phyloP scores from a whole-genome alignment of 495 filamentous ascomycete species.

The Lasiosphaeriaceae sp. region DNA sequence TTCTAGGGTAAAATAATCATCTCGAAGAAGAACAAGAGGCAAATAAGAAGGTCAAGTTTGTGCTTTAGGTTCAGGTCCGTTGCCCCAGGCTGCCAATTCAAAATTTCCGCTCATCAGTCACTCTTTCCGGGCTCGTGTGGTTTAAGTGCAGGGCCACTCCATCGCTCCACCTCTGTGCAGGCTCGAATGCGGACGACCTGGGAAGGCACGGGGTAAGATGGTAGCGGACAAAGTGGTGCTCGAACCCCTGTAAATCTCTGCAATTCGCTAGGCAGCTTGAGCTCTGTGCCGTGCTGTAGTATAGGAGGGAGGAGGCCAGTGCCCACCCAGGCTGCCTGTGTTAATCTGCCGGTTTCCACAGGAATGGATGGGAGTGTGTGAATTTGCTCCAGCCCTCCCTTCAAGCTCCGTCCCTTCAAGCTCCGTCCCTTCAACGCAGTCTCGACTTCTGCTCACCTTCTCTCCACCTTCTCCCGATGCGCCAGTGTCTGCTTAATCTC shows the following conservation, averaged over 20 bases:
- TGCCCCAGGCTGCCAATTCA: no score
- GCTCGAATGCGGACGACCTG: no score
- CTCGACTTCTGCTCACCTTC: slow-evolving; percentile 1
- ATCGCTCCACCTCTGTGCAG: no score
- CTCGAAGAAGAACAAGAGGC: no score
- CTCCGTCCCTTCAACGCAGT: slow-evolving; percentile 5
- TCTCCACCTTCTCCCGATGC: neutral
- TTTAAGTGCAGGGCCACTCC: no score
- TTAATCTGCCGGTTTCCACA: slow-evolving; percentile 37
- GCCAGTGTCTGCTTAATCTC: neutral
- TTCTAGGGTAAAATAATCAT: no score
- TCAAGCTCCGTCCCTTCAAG: slow-evolving; percentile 1
- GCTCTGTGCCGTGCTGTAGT: slow-evolving; percentile 9
- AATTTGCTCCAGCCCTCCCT: slow-evolving; percentile 20
- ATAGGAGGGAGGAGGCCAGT: slow-evolving; percentile 18
- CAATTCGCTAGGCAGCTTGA: neutral
- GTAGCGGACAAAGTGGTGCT: neutral
- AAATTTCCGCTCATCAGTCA: no score
- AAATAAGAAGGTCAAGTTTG: no score
- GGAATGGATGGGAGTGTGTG: slow-evolving; percentile 32
- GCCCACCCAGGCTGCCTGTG: slow-evolving; percentile 14
- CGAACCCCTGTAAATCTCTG: slow-evolving; percentile 8
- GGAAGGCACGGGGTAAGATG: slow-evolving; percentile 1
- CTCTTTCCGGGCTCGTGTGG: no score
- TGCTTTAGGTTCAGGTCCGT: no score